Percentiles rank a stretch among this genome's conserved stretches.
These are phyloP conservation scores for Pyricularia pennisetigena DNA, from an alignment of 2,329 filamentous ascomycete genomes.

Conservation along the genomic window DNA sequence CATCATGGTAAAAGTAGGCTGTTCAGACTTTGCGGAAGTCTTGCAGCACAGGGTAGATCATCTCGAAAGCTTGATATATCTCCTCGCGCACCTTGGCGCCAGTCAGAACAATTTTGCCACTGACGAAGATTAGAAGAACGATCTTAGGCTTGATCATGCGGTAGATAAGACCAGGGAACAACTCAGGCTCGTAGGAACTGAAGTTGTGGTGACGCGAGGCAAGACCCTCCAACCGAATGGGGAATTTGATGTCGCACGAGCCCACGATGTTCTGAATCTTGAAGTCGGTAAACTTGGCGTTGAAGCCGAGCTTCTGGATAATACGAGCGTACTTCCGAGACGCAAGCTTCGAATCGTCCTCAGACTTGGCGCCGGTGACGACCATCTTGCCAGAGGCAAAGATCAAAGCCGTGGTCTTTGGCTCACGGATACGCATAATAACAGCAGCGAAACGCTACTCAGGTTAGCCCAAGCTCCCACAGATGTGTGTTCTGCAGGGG, in stretches of 20 bases:
- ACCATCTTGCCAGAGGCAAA: slow-evolving; percentile 99
- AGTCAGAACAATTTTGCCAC: slow-evolving; percentile 94
- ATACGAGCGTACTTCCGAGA: slow-evolving; percentile 97
- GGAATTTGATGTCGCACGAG: slow-evolving; percentile 98
- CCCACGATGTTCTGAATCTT: slow-evolving; percentile 99
- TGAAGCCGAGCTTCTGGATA: slow-evolving; percentile 99
- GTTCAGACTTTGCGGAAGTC: slow-evolving; percentile 49
- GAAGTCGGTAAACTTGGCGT: slow-evolving; percentile 98
- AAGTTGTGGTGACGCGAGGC: slow-evolving; percentile 98
- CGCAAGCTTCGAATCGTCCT: slow-evolving; percentile 95
- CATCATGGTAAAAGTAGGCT: slow-evolving; percentile 24
- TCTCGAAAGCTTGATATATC: slow-evolving; percentile 93
- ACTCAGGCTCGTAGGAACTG: slow-evolving; percentile 95
- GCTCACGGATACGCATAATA: slow-evolving; percentile 99
- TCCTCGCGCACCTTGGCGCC: slow-evolving; percentile 97
- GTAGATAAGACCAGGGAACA: slow-evolving; percentile 99
- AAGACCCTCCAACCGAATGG: slow-evolving; percentile 90
- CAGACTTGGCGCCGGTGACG: slow-evolving; percentile 93
- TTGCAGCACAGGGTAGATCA: slow-evolving; percentile 93
- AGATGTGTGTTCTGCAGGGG: slow-evolving; percentile 13
- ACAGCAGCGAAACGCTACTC: slow-evolving; percentile 90
- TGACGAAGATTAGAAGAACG: slow-evolving; percentile 94
- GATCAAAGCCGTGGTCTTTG: slow-evolving; percentile 96
- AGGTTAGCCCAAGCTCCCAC: slow-evolving; percentile 20
- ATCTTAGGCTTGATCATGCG: slow-evolving; percentile 99